phyloP scores from a whole-genome alignment of 164 flowering plant species.

The Vitis labrusca region DNA sequence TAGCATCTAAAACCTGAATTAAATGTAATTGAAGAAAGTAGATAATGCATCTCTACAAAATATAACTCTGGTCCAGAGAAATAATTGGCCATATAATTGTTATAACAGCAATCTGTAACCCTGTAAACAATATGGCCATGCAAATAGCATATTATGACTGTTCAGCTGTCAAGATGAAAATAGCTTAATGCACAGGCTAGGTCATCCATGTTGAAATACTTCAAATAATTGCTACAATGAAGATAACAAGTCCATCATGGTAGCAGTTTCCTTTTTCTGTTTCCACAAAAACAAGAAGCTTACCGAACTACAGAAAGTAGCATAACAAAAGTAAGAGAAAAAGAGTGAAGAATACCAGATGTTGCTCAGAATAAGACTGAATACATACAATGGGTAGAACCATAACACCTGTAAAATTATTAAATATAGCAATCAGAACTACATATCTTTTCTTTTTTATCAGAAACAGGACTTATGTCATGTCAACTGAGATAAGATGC shows the following conservation, averaged over 20 bases:
- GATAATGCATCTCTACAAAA: neutral
- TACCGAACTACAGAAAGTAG: neutral
- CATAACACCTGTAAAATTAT: constrained; percentile 66
- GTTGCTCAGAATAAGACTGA: constrained; percentile 77
- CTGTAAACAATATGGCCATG: neutral
- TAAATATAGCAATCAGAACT: neutral
- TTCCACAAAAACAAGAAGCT: neutral
- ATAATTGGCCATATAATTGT: too few species aligned
- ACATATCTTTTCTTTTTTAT: too few species aligned
- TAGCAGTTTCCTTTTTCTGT: too few species aligned
- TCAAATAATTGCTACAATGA: neutral
- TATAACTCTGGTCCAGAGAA: neutral
- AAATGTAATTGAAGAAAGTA: too few species aligned
- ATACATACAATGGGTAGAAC: constrained; percentile 88
- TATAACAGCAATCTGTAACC: neutral
- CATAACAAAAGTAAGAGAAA: constrained; percentile 4
- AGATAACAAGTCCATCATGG: too few species aligned
- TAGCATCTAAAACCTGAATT: too few species aligned
- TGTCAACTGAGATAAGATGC: too few species aligned
- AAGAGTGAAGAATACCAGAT: constrained; percentile 58
- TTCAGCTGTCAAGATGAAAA: constrained; percentile 1
- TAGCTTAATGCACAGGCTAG: neutral
- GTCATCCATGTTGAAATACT: constrained; percentile 1
- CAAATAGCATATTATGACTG: neutral
- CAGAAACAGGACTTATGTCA: too few species aligned